Conservation (phyloP, 2,329 filamentous ascomycete genomes). For the Simplicillium aogashimaense region DNA sequence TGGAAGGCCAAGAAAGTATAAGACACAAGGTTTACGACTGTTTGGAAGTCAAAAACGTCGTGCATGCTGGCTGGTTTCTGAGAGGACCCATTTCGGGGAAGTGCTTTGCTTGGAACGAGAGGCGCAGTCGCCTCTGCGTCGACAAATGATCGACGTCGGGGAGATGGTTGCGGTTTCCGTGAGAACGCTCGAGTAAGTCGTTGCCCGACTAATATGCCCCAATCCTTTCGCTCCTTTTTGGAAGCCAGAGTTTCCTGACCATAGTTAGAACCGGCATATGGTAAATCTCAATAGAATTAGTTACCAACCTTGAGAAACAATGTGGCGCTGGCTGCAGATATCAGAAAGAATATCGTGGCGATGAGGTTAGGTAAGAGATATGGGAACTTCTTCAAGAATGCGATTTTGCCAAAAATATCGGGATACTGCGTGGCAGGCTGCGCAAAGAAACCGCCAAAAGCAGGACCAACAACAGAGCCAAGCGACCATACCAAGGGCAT, state of each 20-base stretch:
- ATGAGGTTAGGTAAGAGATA: conserved; percentile 80
- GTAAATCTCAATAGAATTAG: background rate
- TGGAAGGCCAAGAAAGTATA: conserved; percentile 80
- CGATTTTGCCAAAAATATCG: conserved; percentile 52
- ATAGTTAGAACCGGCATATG: background rate
- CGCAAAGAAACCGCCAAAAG: conserved; percentile 78
- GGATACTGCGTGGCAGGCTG: conserved; percentile 71
- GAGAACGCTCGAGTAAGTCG: conserved; percentile 41
- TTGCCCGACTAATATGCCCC: conserved; percentile 64
- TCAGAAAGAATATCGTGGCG: conserved; percentile 63
- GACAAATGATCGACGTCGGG: conserved; percentile 36
- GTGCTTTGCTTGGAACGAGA: conserved; percentile 30
- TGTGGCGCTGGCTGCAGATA: conserved; percentile 63
- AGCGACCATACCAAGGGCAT: conserved; percentile 90
- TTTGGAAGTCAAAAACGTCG: conserved; percentile 67
- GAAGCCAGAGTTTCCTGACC: conserved; percentile 69
- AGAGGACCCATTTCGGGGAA: conserved; percentile 10
- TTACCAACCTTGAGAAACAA: conserved; percentile 61
- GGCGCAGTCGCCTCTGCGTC: conserved; percentile 48
- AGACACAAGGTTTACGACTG: conserved; percentile 61
- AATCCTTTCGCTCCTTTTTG: conserved; percentile 59
- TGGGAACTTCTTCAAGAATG: conserved; percentile 66
- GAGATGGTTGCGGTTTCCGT: conserved; percentile 14
- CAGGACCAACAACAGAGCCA: conserved; percentile 79
- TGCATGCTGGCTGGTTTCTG: conserved; percentile 28